Evolutionary conservation across 2,329 filamentous ascomycete species (phyloP).

Genomic region (Sporothrix sp.): DNA sequence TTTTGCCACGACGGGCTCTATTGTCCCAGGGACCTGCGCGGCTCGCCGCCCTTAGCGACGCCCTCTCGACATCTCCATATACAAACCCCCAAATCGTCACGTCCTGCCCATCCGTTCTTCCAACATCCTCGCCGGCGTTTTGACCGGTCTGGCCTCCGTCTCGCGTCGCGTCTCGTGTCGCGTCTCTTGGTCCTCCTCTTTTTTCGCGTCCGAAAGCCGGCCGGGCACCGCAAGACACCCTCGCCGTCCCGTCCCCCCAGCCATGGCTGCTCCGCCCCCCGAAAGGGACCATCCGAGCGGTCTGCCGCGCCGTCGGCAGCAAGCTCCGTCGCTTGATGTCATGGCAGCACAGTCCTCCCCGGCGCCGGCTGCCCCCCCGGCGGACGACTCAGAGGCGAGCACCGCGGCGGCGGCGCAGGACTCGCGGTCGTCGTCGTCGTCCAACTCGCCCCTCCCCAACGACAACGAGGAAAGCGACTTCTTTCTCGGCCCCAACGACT

Average conservation of each 20-base stretch:
- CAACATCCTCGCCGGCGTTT: no score
- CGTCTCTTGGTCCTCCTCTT: no score
- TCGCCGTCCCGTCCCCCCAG: background rate
- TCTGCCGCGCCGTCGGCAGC: constrained; percentile 7
- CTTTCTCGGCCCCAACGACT: constrained; percentile 82
- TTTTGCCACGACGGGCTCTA: no score
- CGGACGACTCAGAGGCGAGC: constrained; percentile 25
- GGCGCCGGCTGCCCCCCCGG: constrained; percentile 18
- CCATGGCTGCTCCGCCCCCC: constrained; percentile 11
- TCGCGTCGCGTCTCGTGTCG: no score
- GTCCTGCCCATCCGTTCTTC: no score
- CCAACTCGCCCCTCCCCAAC: constrained; percentile 62
- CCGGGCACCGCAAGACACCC: no score
- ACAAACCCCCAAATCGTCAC: no score
- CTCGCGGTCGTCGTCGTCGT: constrained; percentile 55
- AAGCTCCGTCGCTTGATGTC: constrained; percentile 19
- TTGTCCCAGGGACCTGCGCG: no score
- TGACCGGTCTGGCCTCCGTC: no score
- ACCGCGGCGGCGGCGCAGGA: constrained; percentile 29
- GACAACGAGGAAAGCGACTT: constrained; percentile 92
- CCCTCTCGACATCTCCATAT: no score
- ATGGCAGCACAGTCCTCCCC: constrained; percentile 18
- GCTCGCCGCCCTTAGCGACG: no score
- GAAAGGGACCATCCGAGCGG: background rate
- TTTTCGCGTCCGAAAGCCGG: no score